Base-by-base conservation (phyloP, 768 basidiomycete species). In the Royoungia palumana region DNA sequence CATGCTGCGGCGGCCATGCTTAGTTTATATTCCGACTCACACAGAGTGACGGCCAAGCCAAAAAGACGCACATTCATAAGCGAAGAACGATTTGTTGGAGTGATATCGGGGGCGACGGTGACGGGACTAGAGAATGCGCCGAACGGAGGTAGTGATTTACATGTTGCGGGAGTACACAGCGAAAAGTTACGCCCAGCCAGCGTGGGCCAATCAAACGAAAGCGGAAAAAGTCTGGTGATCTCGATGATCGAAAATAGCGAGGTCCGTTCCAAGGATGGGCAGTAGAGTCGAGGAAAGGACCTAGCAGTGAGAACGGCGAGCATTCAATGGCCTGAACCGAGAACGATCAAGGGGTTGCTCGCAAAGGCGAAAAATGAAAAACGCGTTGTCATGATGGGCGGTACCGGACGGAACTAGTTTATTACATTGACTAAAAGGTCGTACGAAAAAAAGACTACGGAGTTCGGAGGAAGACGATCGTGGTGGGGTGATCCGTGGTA, bases 391-490 rank as follows among this genome's bases (percentile, higher is more conserved):
- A 36, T 41, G 20, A 16, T 43, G 37, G 24, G 55, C 16, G 47
- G 51, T 16, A 34, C 43, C 50, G 58, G 60, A 21, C 55, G 60
- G 57, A 63, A 41, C 61, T 50, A 46, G 6, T 7, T 25, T 38
- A 36, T 30, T 42, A 41, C 40, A 22, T n/a, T 22, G 13, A 28
- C 10, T 22, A 20, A 34, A 28, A 28, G 28, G 3, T 28, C 28
- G 10, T 28, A 28, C 28, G 11, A 12, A 12, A 12, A 6, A 27
- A 9, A 27, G n/a, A 28, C 28, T 28, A 28, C 25, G 25, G 24
- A 24, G 7, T 4, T 24, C 7, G 5, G 24, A 24, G 7, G 7
- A 24, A 24, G 24, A 24, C 10, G 25, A 27, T 27, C 25, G 25
- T 10, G 3, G 34, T 17, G 28, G n/a, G 16, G 5, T 17, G 54